Base-by-base conservation (phyloP, 129 eudicot genomes). In the Oenanthe sinensis region DNA sequence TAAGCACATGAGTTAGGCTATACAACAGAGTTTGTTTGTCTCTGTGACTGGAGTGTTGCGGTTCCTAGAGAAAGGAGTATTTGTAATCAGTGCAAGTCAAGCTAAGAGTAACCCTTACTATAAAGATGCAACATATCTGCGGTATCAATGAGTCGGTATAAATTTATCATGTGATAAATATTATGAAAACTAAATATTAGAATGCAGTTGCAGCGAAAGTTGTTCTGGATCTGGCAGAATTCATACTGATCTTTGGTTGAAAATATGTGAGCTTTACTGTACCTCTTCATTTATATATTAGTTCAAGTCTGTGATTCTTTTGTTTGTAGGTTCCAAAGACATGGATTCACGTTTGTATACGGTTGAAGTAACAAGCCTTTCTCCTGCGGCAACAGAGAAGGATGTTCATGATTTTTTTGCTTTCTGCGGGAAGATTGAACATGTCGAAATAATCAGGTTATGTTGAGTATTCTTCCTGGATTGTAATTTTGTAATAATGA, bases 351-450 rank as follows among this genome's bases (percentile, higher is more conserved):
- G 82, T 49, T 88, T 86, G 70, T 83, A 89, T 85, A 89, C 86
- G 11, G 87, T 85, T 24, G 98, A 93, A 80, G 96, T 93, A 49
- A 91, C 98, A n/a, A 77, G 88, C 75, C 77, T 93, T 69, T 93
- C 98, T 55, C 93, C 97, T 36, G 86, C 76, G 63, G 96, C 95
- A 22, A 86, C 90, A 17, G 98, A 93, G 85, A 84, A 89, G 82
- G 97, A 93, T 85, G 93, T 93, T 43, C 75, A 80, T 69, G 90
- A 91, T 77, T 93, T 93, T 84, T 93, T 93, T 83, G 87, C 97
- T 40, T 87, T 87, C 74, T 91, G 98, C 85, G 98, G 98, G 63
- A 75, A 87, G 60, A 88, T 93, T 71, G 96, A 89, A 49, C 93
- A 93, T 84, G 85, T 93, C 24, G 98, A 93, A 40, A 85, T 91